A percentile compares a stretch with the other conserved stretches of the same genome.
phyloP scores from a whole-genome alignment of 2,329 filamentous ascomycete species.

The Cladosporium sp. region DNA sequence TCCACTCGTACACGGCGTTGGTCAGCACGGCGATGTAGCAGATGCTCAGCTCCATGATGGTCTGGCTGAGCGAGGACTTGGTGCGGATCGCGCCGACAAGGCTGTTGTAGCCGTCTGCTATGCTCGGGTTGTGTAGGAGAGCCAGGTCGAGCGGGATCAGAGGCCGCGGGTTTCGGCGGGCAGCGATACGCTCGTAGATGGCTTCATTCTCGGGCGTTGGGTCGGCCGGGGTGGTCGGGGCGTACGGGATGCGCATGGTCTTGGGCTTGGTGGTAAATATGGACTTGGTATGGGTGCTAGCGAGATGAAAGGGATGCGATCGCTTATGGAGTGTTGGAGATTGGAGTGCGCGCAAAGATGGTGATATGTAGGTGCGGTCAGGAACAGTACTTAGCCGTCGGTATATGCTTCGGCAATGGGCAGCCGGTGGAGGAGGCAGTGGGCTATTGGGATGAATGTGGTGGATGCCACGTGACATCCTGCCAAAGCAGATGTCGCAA shows the following conservation, averaged over 20 bases:
- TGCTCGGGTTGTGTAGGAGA: constrained; percentile 65
- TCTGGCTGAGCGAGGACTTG: constrained; percentile 26
- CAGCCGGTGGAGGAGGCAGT: neutral
- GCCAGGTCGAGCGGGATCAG: constrained; percentile 70
- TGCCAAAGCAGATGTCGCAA: too few species aligned
- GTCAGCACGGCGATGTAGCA: constrained; percentile 34
- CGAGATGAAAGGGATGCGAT: neutral
- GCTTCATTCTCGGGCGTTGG: constrained; percentile 41
- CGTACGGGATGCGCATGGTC: constrained; percentile 63
- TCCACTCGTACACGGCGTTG: constrained; percentile 32
- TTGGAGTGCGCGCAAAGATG: neutral
- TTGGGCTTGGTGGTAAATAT: constrained; percentile 7
- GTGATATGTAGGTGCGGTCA: neutral
- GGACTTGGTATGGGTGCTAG: neutral
- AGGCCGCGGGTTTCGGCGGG: constrained; percentile 61
- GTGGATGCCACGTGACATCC: too few species aligned
- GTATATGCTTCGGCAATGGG: constrained; percentile 8
- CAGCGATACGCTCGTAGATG: constrained; percentile 58
- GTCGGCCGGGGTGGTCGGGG: constrained; percentile 46
- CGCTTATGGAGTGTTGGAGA: neutral
- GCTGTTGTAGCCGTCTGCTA: constrained; percentile 70
- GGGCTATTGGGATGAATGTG: neutral
- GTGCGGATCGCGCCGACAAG: constrained; percentile 51
- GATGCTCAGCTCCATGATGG: constrained; percentile 30
- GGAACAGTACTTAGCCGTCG: constrained; percentile 12